phyloP scores from a whole-genome alignment of 805 yeast species.

The Candida insectalens region DNA sequence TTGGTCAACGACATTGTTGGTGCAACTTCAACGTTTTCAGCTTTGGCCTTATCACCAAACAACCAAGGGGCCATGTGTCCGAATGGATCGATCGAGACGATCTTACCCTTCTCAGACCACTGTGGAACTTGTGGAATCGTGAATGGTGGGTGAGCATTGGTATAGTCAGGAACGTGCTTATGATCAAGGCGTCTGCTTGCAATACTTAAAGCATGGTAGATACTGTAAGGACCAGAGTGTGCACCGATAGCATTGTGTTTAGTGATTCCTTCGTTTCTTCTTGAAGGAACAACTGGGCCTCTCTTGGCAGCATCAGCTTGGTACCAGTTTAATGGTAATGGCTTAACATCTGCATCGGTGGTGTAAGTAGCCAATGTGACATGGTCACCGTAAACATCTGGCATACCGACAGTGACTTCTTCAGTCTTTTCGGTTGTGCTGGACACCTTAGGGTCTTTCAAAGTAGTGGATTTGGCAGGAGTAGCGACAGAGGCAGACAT shows the following conservation, averaged over 20 bases:
- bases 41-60: slow-evolving; percentile 32
- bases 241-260: slow-evolving; percentile 60
- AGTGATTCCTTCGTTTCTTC: slow-evolving; percentile 35
- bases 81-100: slow-evolving; percentile 57
- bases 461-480: background rate
- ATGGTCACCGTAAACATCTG: slow-evolving; percentile 19
- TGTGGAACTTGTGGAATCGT: slow-evolving; percentile 42
- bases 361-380: slow-evolving; percentile 44
- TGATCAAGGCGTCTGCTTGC: slow-evolving; percentile 49
- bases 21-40: slow-evolving; percentile 44
- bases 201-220: slow-evolving; percentile 57
- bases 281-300: slow-evolving; percentile 51
- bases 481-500: too few species aligned
- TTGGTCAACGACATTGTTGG: slow-evolving; percentile 62
- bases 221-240: slow-evolving; percentile 52
- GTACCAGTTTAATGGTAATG: slow-evolving; percentile 47
- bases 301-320: slow-evolving; percentile 35
- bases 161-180: slow-evolving; percentile 46
- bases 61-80: slow-evolving; percentile 61
- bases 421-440: slow-evolving; percentile 6
- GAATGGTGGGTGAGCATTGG: slow-evolving; percentile 56
- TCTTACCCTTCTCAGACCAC: slow-evolving; percentile 47
- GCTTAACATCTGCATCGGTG: slow-evolving; percentile 37
- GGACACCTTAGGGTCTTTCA: background rate
- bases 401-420: slow-evolving; percentile 31